Percentiles rank a stretch among this genome's conserved stretches.
Conservation (phyloP, 169 alveolate genomes). For the Plasmodium malariae region DNA sequence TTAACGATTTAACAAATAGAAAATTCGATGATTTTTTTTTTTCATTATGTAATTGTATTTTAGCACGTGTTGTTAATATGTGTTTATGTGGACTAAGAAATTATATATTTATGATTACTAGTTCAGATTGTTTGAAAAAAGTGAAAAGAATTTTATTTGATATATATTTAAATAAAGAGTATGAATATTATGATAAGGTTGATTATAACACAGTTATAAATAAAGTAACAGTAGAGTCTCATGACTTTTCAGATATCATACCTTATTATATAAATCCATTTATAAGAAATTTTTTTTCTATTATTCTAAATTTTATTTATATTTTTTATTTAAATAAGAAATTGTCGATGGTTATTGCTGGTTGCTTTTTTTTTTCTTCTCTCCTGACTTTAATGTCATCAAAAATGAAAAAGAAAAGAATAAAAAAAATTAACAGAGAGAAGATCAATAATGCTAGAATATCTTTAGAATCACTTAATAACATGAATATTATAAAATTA, state of each 20-base stretch:
- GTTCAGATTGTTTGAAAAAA: slow-evolving; percentile 16
- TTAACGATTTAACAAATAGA: slow-evolving; percentile 21
- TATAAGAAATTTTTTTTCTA: slow-evolving; percentile 43
- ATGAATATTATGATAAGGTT: slow-evolving; percentile 38
- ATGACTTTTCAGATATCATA: slow-evolving; percentile 52
- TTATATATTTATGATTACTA: slow-evolving; percentile 38
- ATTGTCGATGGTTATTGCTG: slow-evolving; percentile 5
- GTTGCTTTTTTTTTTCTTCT: slow-evolving; percentile 41
- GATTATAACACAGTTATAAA: slow-evolving; percentile 33
- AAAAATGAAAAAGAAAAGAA: slow-evolving; percentile 26
- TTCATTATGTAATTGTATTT: slow-evolving; percentile 17
- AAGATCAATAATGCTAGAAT: neutral
- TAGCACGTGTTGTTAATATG: slow-evolving; percentile 20
- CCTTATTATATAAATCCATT: slow-evolving; percentile 61
- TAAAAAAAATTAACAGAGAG: slow-evolving; percentile 25
- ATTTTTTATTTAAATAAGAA: slow-evolving; percentile 41
- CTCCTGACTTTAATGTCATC: slow-evolving; percentile 34
- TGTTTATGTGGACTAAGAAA: slow-evolving; percentile 23
- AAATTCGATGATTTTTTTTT: slow-evolving; percentile 8
- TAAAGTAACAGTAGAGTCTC: slow-evolving; percentile 39
- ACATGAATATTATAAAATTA: slow-evolving; percentile 34
- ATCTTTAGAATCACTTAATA: slow-evolving; percentile 36
- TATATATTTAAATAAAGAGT: slow-evolving; percentile 37
- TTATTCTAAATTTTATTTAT: slow-evolving; percentile 34
- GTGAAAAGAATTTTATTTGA: slow-evolving; percentile 26